A percentile compares a stretch with the other conserved stretches of the same genome.
Evolutionary conservation across 768 basidiomycete genomes (phyloP).

Genomic region (Macrolepiota albuminosa): DNA sequence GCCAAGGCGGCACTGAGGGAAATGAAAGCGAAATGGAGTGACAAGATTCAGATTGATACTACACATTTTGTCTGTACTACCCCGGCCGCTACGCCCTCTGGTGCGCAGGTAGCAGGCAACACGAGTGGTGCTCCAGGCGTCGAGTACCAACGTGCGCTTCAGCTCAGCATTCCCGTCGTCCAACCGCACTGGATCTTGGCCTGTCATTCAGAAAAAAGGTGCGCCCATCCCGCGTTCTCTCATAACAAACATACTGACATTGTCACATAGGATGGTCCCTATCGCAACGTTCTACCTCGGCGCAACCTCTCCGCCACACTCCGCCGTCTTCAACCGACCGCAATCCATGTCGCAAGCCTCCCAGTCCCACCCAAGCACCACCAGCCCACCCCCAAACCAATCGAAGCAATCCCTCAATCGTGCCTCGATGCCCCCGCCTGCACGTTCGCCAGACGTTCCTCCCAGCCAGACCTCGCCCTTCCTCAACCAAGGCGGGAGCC

Average conservation of each 20-base stretch:
- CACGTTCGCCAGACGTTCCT: constrained; percentile 40
- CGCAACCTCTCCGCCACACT: constrained; percentile 36
- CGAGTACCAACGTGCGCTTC: constrained; percentile 92
- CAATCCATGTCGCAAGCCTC: constrained; percentile 76
- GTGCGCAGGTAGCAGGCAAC: constrained; percentile 51
- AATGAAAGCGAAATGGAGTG: constrained; percentile 89
- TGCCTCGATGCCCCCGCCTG: constrained; percentile 63
- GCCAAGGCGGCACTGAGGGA: constrained; percentile 75
- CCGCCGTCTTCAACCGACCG: constrained; percentile 46
- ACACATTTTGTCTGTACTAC: constrained; percentile 98
- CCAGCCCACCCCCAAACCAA: constrained; percentile 29
- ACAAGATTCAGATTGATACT: constrained; percentile 95
- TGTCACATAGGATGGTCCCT: constrained; percentile 67
- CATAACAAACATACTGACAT: background rate
- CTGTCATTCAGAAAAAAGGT: constrained; percentile 84
- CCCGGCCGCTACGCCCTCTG: constrained; percentile 62
- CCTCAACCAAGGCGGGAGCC: constrained; percentile 34
- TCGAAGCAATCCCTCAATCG: constrained; percentile 41
- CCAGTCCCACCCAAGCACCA: constrained; percentile 36
- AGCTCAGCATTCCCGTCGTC: constrained; percentile 91
- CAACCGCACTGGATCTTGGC: constrained; percentile 94
- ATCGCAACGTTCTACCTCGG: constrained; percentile 83
- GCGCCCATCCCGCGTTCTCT: constrained; percentile 15
- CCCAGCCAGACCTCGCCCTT: constrained; percentile 33
- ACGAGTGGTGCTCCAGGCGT: constrained; percentile 61